A percentile compares a stretch with the other conserved stretches of the same genome.
Conservation (phyloP, 2,329 filamentous ascomycete species). For the Coleophoma eucalyptorum region DNA sequence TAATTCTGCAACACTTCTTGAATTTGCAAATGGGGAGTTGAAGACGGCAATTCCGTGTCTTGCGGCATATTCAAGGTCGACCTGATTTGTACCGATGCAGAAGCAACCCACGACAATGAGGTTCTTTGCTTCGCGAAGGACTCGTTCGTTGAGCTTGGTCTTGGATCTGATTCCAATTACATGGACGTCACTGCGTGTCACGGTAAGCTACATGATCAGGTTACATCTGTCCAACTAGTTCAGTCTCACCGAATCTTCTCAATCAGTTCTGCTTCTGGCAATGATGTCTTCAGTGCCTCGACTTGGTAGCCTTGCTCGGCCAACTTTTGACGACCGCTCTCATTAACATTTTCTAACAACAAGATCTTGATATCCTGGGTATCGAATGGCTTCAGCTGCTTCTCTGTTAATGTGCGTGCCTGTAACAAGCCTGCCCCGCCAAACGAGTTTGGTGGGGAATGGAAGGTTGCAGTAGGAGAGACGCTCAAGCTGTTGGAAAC, state of each 20-base stretch:
- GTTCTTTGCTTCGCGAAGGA: conserved; percentile 87
- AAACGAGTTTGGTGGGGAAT: conserved; percentile 67
- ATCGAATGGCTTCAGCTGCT: conserved; percentile 91
- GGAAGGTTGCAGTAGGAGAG: conserved; percentile 72
- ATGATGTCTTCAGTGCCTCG: conserved; percentile 81
- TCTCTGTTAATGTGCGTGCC: conserved; percentile 43
- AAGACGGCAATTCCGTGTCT: conserved; percentile 91
- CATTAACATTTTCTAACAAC: conserved; percentile 92
- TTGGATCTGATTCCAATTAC: conserved; percentile 98
- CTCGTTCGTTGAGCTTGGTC: conserved; percentile 84
- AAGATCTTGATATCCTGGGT: conserved; percentile 96
- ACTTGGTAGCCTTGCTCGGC: conserved; percentile 90
- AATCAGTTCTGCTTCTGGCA: conserved; percentile 90
- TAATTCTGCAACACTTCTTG: conserved; percentile 91
- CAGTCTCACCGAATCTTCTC: conserved; percentile 81
- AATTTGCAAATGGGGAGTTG: conserved; percentile 99
- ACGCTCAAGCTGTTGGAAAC: conserved; percentile 61
- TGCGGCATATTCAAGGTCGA: conserved; percentile 80
- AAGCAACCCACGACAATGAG: conserved; percentile 96
- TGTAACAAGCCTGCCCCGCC: conserved; percentile 38
- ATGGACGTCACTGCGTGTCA: conserved; percentile 74
- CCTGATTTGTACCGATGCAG: conserved; percentile 97
- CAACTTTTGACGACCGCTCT: conserved; percentile 81
- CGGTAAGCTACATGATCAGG: no score
- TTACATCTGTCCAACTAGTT: background rate